Base-by-base conservation (phyloP, 2,329 filamentous ascomycete species). In the Gremmenia infestans region DNA sequence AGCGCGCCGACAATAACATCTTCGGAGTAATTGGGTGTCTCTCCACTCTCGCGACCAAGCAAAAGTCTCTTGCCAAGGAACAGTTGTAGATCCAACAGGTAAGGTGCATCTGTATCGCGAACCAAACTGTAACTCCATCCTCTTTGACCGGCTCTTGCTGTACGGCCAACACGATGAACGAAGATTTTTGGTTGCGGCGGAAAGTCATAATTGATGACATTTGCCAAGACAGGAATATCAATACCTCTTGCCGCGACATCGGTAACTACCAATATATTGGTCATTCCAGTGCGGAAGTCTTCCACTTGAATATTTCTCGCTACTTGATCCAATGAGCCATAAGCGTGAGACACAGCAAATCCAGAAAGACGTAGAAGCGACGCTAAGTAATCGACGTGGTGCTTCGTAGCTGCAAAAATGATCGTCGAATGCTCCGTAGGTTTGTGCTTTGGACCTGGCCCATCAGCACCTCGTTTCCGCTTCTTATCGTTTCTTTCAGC, bases 171-270 rank as follows among this genome's bases (percentile, higher is more conserved):
- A 70, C 94, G 87, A 73, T 99, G 94, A 28, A 99, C 88, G 67
- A 95, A 99, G 43, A 99, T 86, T 74, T 99, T 99, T 19, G 94
- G 91, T 67, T 97, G 94, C 1, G 93, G 89, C 3, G 94, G 93
- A 62, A 99, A 99, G 69, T 97, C 93, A 73, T 96, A 99, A 77
- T 99, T 97, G 77, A 99, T 93, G 57, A 99, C 94, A 70, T 99
- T 97, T 55, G 91, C 92, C 37, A 99, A 80, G 48, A 97, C 82
- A 0, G 94, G 94, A 63, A 99, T 96, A 83, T 99, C 94, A 59
- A 99, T 95, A 83, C 94, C 93, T 78, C 94, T 83, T 22, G 94
- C 94, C 14, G 94, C 94, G 53, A 99, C 91, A 70, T 99, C 94
- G 1, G 94, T 99, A 46, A 97, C 93, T 2, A 99, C 92, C 8